phyloP scores from a whole-genome alignment of 2,329 filamentous ascomycete genomes.

The Kalmusia sp. region DNA sequence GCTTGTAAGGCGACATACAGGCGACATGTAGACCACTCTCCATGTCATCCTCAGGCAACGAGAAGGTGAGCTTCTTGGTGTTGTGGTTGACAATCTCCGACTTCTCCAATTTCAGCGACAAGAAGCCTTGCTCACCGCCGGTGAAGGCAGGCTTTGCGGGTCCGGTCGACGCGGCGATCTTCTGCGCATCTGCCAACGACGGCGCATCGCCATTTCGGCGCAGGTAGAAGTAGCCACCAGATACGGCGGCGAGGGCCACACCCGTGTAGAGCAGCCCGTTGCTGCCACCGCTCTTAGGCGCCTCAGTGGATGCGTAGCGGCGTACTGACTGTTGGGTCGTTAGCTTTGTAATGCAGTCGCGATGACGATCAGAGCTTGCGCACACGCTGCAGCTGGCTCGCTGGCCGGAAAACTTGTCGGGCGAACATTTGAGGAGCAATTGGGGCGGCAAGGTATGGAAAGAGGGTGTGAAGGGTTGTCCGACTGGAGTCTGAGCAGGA shows the following conservation, averaged over 20 bases:
- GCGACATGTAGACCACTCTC: slow-evolving; percentile 83
- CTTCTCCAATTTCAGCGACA: slow-evolving; percentile 79
- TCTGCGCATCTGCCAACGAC: slow-evolving; percentile 45
- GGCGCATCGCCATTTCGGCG: slow-evolving; percentile 38
- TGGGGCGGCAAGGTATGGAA: slow-evolving; percentile 13
- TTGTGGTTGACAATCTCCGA: slow-evolving; percentile 89
- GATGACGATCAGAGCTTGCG: slow-evolving; percentile 20
- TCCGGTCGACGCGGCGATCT: slow-evolving; percentile 48
- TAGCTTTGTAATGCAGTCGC: slow-evolving; percentile 28
- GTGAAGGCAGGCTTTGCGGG: slow-evolving; percentile 66
- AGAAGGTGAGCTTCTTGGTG: slow-evolving; percentile 91
- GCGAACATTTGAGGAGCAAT: slow-evolving; percentile 52
- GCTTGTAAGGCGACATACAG: slow-evolving; percentile 58
- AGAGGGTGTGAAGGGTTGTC: slow-evolving; percentile 16
- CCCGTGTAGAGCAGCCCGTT: slow-evolving; percentile 62
- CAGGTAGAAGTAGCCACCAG: slow-evolving; percentile 62
- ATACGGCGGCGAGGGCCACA: slow-evolving; percentile 63
- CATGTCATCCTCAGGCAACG: slow-evolving; percentile 81
- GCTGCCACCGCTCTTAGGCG: slow-evolving; percentile 58
- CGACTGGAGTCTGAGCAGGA: slow-evolving; percentile 4
- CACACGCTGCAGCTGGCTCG: slow-evolving; percentile 50
- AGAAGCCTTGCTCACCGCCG: slow-evolving; percentile 88
- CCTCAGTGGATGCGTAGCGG: slow-evolving; percentile 72
- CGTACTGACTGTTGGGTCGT: slow-evolving; percentile 63
- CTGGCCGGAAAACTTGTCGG: slow-evolving; percentile 52